Evolutionary conservation across 441 rosid species (phyloP).

Genomic region (Biscutella laevigata): DNA sequence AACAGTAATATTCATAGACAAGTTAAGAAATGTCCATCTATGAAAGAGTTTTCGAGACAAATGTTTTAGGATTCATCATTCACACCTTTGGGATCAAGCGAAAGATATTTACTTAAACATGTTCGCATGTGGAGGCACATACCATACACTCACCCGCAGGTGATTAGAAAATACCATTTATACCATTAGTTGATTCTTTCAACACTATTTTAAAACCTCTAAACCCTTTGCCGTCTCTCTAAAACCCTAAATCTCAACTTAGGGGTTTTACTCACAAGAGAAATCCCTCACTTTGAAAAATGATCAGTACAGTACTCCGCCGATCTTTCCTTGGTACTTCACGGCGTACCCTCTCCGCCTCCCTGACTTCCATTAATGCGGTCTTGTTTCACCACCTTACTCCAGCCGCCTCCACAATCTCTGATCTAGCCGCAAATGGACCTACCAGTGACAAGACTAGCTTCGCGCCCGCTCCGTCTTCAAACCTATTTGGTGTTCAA

Average conservation of each 20-base stretch:
- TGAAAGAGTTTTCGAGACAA: too few species aligned
- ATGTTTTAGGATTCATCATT: too few species aligned
- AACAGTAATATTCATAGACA: too few species aligned
- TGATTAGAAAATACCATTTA: neutral
- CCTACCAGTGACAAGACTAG: neutral
- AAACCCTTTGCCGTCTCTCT: conserved; percentile 24
- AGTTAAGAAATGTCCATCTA: too few species aligned
- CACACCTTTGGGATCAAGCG: too few species aligned
- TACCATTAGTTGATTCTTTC: neutral
- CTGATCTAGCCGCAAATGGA: conserved; percentile 9
- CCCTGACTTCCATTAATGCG: conserved; percentile 25
- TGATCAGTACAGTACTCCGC: conserved; percentile 34
- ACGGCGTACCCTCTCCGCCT: conserved; percentile 27
- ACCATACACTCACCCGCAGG: conserved; percentile 18
- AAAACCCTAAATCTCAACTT: conserved; percentile 28
- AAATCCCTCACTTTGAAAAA: neutral
- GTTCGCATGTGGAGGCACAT: too few species aligned
- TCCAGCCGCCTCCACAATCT: conserved; percentile 3
- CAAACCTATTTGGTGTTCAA: conserved; percentile 12
- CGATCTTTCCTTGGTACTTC: conserved; percentile 26
- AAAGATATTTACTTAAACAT: too few species aligned
- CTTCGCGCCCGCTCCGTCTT: neutral
- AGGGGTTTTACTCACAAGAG: conserved; percentile 15
- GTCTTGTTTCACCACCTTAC: conserved; percentile 23
- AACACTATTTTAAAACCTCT: too few species aligned